phyloP scores from a whole-genome alignment of 257 asterid species.

The Solanum tacnaense region DNA sequence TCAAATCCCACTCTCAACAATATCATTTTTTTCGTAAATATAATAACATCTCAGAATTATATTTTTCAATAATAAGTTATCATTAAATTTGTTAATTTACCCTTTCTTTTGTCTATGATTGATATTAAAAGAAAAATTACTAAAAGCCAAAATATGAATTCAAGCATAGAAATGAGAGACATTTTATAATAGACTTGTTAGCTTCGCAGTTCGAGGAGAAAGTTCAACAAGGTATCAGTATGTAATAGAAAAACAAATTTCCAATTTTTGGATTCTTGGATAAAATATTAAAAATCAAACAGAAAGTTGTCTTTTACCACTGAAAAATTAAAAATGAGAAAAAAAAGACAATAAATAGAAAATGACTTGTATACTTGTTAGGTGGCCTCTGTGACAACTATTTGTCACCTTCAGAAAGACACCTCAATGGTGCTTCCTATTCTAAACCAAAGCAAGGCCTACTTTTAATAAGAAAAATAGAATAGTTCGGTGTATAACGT shows the following conservation, averaged over 20 bases:
- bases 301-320: not conserved
- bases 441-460: not conserved
- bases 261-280: not conserved
- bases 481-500: not conserved
- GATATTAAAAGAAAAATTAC: no score
- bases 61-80: no score
- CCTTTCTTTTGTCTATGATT: not conserved
- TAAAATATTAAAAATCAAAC: not conserved
- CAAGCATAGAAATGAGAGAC: not conserved
- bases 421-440: not conserved
- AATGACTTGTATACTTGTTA: not conserved
- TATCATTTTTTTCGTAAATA: no score
- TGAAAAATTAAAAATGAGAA: not conserved
- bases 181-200: not conserved
- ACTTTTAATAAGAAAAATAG: not conserved
- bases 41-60: not conserved
- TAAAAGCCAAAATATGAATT: not conserved
- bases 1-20: conserved; percentile 94
- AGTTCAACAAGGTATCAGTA: not conserved
- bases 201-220: not conserved
- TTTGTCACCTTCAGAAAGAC: not conserved
- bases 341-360: not conserved
- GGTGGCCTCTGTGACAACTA: not conserved
- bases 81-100: no score
- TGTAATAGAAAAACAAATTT: not conserved